A percentile compares a stretch with the other conserved stretches of the same genome.
These are phyloP conservation scores for Primulina tabacum DNA, from an alignment of 257 asterid species.

Conservation along the genomic window DNA sequence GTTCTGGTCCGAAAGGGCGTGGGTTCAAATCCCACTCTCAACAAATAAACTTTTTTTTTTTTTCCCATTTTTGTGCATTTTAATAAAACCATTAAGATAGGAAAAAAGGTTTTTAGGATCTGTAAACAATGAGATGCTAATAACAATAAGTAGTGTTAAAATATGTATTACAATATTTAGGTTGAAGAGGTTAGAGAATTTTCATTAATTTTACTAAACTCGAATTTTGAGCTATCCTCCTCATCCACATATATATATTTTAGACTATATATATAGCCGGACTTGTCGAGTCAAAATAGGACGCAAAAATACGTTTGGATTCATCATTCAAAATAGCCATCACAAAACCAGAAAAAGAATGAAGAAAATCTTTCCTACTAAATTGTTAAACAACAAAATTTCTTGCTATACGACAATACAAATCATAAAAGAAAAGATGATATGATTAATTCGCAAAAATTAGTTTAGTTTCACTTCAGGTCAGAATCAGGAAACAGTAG, in stretches of 20 bases:
- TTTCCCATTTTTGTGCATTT: no score
- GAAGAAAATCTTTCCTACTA: not conserved
- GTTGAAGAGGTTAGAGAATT: no score
- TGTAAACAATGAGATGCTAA: no score
- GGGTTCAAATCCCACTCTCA: slow-evolving; percentile 96
- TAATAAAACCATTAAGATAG: no score
- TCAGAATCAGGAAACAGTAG: slow-evolving; percentile 28
- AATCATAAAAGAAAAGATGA: not conserved
- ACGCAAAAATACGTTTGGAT: not conserved
- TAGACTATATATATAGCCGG: no score
- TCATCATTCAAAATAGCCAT: not conserved
- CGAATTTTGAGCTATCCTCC: no score
- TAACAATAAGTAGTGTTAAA: no score
- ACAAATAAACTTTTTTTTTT: slow-evolving; percentile 27
- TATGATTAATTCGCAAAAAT: not conserved
- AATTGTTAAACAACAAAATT: not conserved
- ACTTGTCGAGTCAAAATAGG: not conserved
- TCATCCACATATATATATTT: not conserved
- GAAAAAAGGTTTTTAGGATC: no score
- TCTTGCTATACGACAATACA: not conserved
- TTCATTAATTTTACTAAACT: no score
- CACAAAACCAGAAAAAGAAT: not conserved
- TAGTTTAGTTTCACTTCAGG: slow-evolving; percentile 18
- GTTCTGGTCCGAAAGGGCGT: slow-evolving; percentile 99
- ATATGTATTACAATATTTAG: no score